Base-by-base conservation (phyloP, 2,329 filamentous ascomycete genomes). In the Tolypocladium tropicale region DNA sequence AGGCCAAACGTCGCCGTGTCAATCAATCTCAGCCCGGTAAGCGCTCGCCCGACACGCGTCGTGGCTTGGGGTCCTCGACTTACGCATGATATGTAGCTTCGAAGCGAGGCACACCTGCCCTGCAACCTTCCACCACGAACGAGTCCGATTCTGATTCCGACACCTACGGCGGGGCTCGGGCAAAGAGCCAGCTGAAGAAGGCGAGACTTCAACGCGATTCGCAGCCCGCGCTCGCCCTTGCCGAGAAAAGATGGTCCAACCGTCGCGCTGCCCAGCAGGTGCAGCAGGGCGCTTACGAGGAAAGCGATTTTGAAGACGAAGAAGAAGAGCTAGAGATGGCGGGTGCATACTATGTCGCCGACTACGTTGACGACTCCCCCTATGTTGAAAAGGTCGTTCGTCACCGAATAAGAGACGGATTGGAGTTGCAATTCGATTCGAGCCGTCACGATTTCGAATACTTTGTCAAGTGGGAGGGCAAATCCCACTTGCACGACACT, bases 401-500 rank as follows among this genome's bases (percentile, higher is more conserved):
- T 61, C 92, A 97, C 70, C 85, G 88, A 52, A 76, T 89, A 39
- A 89, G 85, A 68, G 86, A 90, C 36, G 89, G 80, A 18, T 73
- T 81, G 51, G 82, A 82, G 59, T 70, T 83, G 56, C 72, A 78
- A 16, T 75, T 76, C 55, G 85, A 89, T 52, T 69, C 78, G 2
- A 77, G 72, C 28, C 78, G 80, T 62, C 83, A 91, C 54, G 89
- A 96, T 67, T 96, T 94, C 64, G 90, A 97, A 66, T 99, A 79
- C 64, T 82, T 86, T 72, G 91, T 99, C 72, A 99, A 99, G 75
- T 99, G 95, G 94, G 90, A 96, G 72, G 90, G 87, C 62, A 90
- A 91, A 72, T 95, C 94, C 12, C 91, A 99, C 69, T 86, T 95
- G 63, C 94, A 99, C 74, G 89, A 95, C 56, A 95, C 91, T 0